Conservation (phyloP, 768 basidiomycete genomes). For the Lenzites betulinus region DNA sequence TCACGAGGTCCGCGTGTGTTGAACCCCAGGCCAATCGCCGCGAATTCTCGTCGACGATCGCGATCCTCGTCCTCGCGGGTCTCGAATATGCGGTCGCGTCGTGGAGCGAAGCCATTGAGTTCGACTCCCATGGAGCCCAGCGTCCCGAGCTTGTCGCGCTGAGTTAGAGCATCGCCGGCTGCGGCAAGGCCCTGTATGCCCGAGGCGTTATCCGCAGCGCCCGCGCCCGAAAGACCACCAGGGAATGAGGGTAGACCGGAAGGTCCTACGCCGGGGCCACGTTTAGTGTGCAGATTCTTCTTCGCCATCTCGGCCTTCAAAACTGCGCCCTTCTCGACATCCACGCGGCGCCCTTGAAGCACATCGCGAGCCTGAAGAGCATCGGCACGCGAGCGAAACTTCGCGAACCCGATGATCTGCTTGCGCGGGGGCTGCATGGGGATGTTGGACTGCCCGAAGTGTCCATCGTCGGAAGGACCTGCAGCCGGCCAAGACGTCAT, state of each 20-base stretch:
- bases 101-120: slow-evolving; percentile 37
- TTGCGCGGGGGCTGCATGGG: slow-evolving; percentile 54
- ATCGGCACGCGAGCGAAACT: slow-evolving; percentile 86
- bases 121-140: slow-evolving; percentile 36
- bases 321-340: slow-evolving; percentile 89
- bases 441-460: slow-evolving; percentile 33
- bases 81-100: slow-evolving; percentile 30
- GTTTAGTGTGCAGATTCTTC: slow-evolving; percentile 97
- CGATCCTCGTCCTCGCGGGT: slow-evolving; percentile 52
- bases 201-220: slow-evolving; percentile 18
- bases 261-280: slow-evolving; percentile 64
- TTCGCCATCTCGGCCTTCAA: slow-evolving; percentile 99
- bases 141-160: slow-evolving; percentile 23
- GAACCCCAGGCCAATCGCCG: slow-evolving; percentile 32
- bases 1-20: slow-evolving; percentile 58
- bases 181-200: slow-evolving; percentile 20
- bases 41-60: slow-evolving; percentile 43
- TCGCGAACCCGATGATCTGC: slow-evolving; percentile 98
- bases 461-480: slow-evolving; percentile 37
- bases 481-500: slow-evolving; percentile 68
- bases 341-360: slow-evolving; percentile 87
- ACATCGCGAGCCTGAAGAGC: slow-evolving; percentile 86
- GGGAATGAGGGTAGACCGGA: slow-evolving; percentile 24
- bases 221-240: slow-evolving; percentile 17
- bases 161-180: slow-evolving; percentile 21